A percentile compares a stretch with the other conserved stretches of the same genome.
These are phyloP conservation scores for Rhizomucor pusillus DNA, from an alignment of 371 early-diverging fungal species.

Conservation along the genomic window DNA sequence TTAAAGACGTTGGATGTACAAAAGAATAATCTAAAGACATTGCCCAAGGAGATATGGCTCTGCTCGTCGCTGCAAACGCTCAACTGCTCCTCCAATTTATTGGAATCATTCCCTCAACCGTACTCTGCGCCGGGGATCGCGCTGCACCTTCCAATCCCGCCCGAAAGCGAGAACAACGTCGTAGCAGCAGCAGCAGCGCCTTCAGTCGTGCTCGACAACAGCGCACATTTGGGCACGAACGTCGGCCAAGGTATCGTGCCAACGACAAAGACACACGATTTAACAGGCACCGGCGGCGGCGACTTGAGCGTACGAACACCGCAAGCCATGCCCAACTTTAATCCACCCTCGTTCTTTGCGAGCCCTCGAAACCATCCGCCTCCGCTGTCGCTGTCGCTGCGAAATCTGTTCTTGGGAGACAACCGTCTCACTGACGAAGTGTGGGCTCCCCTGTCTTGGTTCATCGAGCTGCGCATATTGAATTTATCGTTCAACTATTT, in stretches of 20 bases:
- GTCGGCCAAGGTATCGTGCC: constrained; percentile 23
- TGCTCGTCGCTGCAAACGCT: constrained; percentile 72
- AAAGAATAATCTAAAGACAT: constrained; percentile 65
- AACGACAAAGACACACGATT: neutral
- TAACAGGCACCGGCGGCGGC: neutral
- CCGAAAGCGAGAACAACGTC: neutral
- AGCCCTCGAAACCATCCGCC: constrained; percentile 54
- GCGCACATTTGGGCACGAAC: constrained; percentile 5
- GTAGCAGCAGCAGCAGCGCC: constrained; percentile 9
- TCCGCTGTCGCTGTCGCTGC: constrained; percentile 64
- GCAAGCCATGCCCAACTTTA: constrained; percentile 32
- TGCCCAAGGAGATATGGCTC: constrained; percentile 88
- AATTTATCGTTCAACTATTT: constrained; percentile 85
- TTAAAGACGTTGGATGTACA: constrained; percentile 39
- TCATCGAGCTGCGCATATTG: constrained; percentile 71
- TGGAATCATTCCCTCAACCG: constrained; percentile 48
- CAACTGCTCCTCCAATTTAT: constrained; percentile 71
- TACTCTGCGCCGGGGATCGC: constrained; percentile 15
- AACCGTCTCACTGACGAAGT: constrained; percentile 84
- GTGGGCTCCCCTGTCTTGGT: constrained; percentile 66
- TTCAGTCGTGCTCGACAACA: neutral
- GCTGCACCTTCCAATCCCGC: constrained; percentile 14
- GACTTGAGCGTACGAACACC: constrained; percentile 2
- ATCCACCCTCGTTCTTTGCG: constrained; percentile 49
- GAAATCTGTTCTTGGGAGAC: constrained; percentile 71